Evolutionary conservation across 306 rosid species (phyloP), one percentile per base, ranked within the genome.

Genomic region (Lathyrus aphaca): DNA sequence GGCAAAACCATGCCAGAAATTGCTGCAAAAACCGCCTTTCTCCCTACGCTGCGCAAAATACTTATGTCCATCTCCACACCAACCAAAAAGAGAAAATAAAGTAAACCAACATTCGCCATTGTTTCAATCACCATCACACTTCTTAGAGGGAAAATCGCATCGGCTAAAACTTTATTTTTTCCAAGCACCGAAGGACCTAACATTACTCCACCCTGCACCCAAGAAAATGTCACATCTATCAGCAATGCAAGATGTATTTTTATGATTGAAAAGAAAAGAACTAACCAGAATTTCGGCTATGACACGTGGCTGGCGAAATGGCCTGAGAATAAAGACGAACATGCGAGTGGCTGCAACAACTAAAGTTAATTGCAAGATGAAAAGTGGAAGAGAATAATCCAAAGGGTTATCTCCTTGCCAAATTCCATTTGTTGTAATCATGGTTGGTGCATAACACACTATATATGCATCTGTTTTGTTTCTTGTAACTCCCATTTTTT

Each of bases 321-420:
- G 98, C 72, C 74, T 88, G 82, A 93, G 87, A 79, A 93, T 0
- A 80, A 85, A 78, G 73, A 88, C 91, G 43, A 93, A 80, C 5
- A 77, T 0, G 44, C 96, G 90, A 59, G 98, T 93, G 70, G 85
- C 63, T 15, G 79, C 61, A 4, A 93, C 96, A 9, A 93, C 86
- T 51, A 93, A 16, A 27, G 94, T 84, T 25, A 93, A 54, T 66
- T 93, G 98, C 72, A 93, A 73, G 60, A 93, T 88, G 84, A 93
- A 93, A 74, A 88, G 96, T 57, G 98, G 98, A 21, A 93, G 89
- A 79, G 98, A 93, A 73, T 83, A 93, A 74, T 90, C 91, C 74
- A 93, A 68, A 82, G 98, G 98, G 68, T 90, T 93, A 42, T 93
- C 97, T 5, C 98, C 98, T 74, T 88, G 96, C 97, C 97, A 93